Evolutionary conservation across 2,329 filamentous ascomycete genomes (phyloP).

Genomic region (Fusarium sp.): DNA sequence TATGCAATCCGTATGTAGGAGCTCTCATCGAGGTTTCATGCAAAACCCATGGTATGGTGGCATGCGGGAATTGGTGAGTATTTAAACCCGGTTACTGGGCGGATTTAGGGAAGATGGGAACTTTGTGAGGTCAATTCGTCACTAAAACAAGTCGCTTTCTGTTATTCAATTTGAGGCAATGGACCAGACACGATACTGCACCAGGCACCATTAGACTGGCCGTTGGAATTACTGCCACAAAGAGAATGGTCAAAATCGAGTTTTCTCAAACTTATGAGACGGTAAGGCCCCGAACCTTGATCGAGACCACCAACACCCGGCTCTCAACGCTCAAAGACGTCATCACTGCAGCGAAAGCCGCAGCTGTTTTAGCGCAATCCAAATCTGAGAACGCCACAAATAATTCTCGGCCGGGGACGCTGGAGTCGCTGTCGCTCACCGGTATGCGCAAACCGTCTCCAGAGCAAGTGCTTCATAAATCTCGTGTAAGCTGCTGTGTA

Average conservation of each 20-base stretch:
- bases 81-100: background rate
- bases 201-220: background rate
- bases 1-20: background rate
- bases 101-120: background rate
- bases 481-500: slow-evolving; percentile 25
- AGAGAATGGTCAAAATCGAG: slow-evolving; percentile 3
- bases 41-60: background rate
- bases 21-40: background rate
- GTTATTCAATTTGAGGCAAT: background rate
- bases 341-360: slow-evolving; percentile 25
- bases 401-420: slow-evolving; percentile 7
- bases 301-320: slow-evolving; percentile 4
- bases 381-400: slow-evolving; percentile 28
- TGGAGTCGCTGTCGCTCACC: slow-evolving; percentile 24
- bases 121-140: background rate
- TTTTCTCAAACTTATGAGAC: slow-evolving; percentile 7
- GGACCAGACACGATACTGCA: background rate
- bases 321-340: slow-evolving; percentile 33
- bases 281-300: slow-evolving; percentile 29
- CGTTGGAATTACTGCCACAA: background rate
- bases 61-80: background rate
- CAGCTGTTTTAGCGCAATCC: slow-evolving; percentile 24
- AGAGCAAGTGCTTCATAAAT: slow-evolving; percentile 26
- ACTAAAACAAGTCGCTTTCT: background rate
- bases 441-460: slow-evolving; percentile 29